Base-by-base conservation (phyloP, 306 rosid species). In the Quercus cerris region DNA sequence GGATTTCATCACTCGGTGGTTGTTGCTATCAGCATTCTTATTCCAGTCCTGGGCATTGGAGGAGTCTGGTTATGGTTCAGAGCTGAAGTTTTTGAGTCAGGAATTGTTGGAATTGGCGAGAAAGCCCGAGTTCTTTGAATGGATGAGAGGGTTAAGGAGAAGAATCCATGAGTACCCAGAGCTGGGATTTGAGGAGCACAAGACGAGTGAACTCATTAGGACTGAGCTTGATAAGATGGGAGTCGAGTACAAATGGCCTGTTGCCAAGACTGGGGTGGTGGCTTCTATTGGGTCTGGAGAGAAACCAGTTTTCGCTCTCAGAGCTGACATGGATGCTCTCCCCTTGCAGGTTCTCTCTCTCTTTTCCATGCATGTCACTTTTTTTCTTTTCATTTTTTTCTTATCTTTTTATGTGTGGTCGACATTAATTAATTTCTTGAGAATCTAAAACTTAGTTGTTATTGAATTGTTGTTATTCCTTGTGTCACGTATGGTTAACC, bases 271-370 rank as follows among this genome's bases (percentile, higher is more conserved):
- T 63, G 86, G 88, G 15, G 64, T 87, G 23, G 87, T 84, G 27
- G 86, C 89, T 78, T 23, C 78, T 25, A 66, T 86, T 41, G 84
- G 82, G 49, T 71, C 86, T 8, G 79, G 78, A 30, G 78, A 78
- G 62, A 75, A 58, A 20, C 89, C 85, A 31, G 77, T 78, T 56
- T 87, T 87, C 38, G 88, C 86, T 35, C 80, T 87, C 61, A 79
- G 84, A 73, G 88, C 90, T 13, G 88, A 84, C 78, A 87, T 84
- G 90, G 90, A 84, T 76, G 90, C 84, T 27, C 87, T 83, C 49
- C 87, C 87, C 52, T 41, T 87, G 28, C 84, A 80, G 84, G 71
- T 41, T 20, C 66, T 27, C 78, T 8, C 20, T 67, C 23, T 31
- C 46, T 28, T 19, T 5, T 20, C 3, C 46, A 41, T 41, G 46